phyloP scores from a whole-genome alignment of 345 rosid species.

The Microcos paniculata region DNA sequence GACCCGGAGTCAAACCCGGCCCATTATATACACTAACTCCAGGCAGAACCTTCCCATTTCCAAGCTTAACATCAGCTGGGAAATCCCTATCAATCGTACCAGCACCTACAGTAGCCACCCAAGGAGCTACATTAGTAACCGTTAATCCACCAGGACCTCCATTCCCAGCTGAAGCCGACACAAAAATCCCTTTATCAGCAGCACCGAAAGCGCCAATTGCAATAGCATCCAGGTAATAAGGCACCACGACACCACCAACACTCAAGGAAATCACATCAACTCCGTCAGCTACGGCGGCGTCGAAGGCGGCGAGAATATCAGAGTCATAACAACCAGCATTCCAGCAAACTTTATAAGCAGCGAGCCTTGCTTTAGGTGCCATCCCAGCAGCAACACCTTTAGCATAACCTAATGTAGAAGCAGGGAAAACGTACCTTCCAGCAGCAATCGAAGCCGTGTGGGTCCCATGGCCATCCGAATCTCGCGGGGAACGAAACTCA shows the following conservation, averaged over 20 bases:
- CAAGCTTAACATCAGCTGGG: slow-evolving; percentile 76
- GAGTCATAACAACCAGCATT: slow-evolving; percentile 90
- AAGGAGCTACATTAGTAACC: slow-evolving; percentile 82
- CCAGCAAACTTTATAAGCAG: slow-evolving; percentile 95
- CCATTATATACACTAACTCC: slow-evolving; percentile 81
- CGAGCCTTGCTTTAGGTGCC: slow-evolving; percentile 90
- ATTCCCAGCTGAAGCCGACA: slow-evolving; percentile 91
- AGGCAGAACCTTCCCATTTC: slow-evolving; percentile 54
- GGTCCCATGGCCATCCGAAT: slow-evolving; percentile 91
- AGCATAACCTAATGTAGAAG: slow-evolving; percentile 80
- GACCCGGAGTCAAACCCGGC: slow-evolving; percentile 44
- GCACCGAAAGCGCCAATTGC: slow-evolving; percentile 91
- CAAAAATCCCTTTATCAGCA: slow-evolving; percentile 61
- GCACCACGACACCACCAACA: slow-evolving; percentile 89
- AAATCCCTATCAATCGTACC: slow-evolving; percentile 83
- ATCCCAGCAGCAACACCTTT: slow-evolving; percentile 86
- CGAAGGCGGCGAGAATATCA: slow-evolving; percentile 86
- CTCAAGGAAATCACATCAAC: slow-evolving; percentile 86
- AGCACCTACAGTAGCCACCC: slow-evolving; percentile 87
- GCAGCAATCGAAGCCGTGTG: slow-evolving; percentile 89
- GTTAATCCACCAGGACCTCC: slow-evolving; percentile 88
- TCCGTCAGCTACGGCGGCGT: slow-evolving; percentile 75
- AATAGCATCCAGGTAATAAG: slow-evolving; percentile 86
- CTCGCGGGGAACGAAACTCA: slow-evolving; percentile 77
- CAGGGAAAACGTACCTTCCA: slow-evolving; percentile 74